Base-by-base conservation (phyloP, 371 early-diverging fungal species). In the Mucor ambiguus region DNA sequence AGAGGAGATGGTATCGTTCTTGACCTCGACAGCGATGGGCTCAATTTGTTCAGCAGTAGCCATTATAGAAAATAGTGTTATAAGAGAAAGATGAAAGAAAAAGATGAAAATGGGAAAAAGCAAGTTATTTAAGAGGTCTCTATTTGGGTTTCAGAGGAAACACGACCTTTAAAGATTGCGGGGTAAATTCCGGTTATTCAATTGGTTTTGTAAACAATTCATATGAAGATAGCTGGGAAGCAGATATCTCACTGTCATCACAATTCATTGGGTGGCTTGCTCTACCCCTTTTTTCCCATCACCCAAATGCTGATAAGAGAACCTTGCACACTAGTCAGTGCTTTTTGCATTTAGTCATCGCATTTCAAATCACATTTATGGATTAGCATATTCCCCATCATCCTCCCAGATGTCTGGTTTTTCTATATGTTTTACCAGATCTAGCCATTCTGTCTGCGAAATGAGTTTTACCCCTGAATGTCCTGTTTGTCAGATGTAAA, bases 1-100 rank as follows among this genome's bases (percentile, higher is more conserved):
- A 37, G 81, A 79, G 11, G 79, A 78, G 30, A 73, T 75, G 29
- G 81, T 78, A 4, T 70, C 61, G 41, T 59, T 55, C 57, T 74
- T 66, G 11, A 64, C 65, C 29, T 30, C 60, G 29, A 41, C 59
- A 32, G 58, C 35, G 3, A 68, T 63, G 58, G 62, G 32, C 33
- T 63, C 58, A 56, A 54, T 26, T 54, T 54, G 54, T 65, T 65
- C 49, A 26, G 64, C 62, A 60, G 48, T 22, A 55, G 64, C 41
- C 66, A 61, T 70, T 20, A 41, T 30, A 52, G 16, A 43, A 41
- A 30, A 57, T 28, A n/a, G n/a, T 29, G 18, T 56, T 41, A 14
- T 10, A 4, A 28, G 43, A 65, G 26, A 61, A 43, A 58, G 46
- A 46, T 35, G 41, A 38, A 32, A 64, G 28, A 30, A 41, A 30